Evolutionary conservation across 257 asterid genomes (phyloP).

Genomic region (Petrea volubilis): DNA sequence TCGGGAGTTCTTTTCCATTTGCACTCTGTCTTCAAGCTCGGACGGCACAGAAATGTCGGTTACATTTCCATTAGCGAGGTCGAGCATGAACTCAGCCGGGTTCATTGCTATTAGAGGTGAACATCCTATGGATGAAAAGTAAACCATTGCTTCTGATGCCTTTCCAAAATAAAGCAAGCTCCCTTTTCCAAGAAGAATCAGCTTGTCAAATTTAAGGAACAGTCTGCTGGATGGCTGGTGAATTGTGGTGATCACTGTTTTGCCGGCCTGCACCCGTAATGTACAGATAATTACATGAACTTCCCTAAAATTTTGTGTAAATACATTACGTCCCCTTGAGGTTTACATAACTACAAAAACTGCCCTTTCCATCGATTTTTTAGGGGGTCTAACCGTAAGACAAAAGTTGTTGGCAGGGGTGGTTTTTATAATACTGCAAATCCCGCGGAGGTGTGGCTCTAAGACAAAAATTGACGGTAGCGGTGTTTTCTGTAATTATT

Average conservation of each 20-base stretch:
- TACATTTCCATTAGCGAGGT: conserved; percentile 86
- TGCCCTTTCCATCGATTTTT: no score
- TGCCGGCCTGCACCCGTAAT: conserved; percentile 90
- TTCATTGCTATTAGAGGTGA: conserved; percentile 82
- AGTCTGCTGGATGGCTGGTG: conserved; percentile 98
- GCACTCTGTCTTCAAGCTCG: conserved; percentile 73
- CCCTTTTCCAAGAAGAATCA: conserved; percentile 85
- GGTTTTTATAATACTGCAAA: no score
- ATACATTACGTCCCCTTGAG: no score
- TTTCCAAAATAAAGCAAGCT: conserved; percentile 81
- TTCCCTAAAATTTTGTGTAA: no score
- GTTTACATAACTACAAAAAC: no score
- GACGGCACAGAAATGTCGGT: conserved; percentile 82
- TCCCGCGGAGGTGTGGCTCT: no score
- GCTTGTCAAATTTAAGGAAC: conserved; percentile 86
- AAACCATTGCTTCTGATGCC: conserved; percentile 72
- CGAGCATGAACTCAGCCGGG: conserved; percentile 93
- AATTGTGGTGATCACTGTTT: conserved; percentile 89
- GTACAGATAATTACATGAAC: no score
- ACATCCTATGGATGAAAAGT: conserved; percentile 81
- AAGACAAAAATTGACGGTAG: no score
- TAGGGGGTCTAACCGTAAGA: no score
- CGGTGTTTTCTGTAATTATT: no score
- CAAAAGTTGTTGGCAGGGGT: no score
- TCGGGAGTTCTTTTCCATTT: conserved; percentile 47